Evolutionary conservation across 805 yeast genomes (phyloP).

Genomic region (Metschnikowia vanudenii): DNA sequence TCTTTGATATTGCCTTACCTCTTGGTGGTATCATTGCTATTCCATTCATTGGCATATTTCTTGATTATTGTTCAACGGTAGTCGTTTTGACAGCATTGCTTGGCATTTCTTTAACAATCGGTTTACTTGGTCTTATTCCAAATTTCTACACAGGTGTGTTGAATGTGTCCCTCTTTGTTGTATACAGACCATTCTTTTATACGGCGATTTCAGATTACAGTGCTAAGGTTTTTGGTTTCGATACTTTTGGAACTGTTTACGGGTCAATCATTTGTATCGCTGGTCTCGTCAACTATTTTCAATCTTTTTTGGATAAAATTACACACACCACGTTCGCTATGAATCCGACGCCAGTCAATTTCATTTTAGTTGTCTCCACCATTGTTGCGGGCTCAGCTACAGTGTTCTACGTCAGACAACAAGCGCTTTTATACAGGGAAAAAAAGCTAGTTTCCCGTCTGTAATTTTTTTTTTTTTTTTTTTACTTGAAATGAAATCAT

Average conservation of each 20-base stretch:
- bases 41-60: conserved; percentile 52
- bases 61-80: conserved; percentile 49
- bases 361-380: conserved; percentile 39
- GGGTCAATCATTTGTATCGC: conserved; percentile 56
- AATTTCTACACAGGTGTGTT: conserved; percentile 42
- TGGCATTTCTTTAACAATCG: conserved; percentile 43
- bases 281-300: conserved; percentile 50
- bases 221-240: conserved; percentile 63
- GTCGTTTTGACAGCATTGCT: conserved; percentile 42
- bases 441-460: neutral
- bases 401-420: conserved; percentile 35
- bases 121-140: conserved; percentile 47
- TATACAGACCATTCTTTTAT: conserved; percentile 57
- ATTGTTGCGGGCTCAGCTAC: conserved; percentile 43
- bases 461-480: neutral
- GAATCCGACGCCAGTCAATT: conserved; percentile 55
- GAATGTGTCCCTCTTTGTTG: conserved; percentile 48
- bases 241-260: conserved; percentile 58
- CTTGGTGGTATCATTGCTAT: conserved; percentile 55
- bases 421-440: conserved; percentile 8
- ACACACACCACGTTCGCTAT: conserved; percentile 53
- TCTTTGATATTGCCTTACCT: conserved; percentile 55
- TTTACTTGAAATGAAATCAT: no score
- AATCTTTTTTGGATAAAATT: conserved; percentile 44
- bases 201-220: conserved; percentile 57